phyloP scores from a whole-genome alignment of 1,284 basidiomycete genomes.

The Austroboletus rostrupii region DNA sequence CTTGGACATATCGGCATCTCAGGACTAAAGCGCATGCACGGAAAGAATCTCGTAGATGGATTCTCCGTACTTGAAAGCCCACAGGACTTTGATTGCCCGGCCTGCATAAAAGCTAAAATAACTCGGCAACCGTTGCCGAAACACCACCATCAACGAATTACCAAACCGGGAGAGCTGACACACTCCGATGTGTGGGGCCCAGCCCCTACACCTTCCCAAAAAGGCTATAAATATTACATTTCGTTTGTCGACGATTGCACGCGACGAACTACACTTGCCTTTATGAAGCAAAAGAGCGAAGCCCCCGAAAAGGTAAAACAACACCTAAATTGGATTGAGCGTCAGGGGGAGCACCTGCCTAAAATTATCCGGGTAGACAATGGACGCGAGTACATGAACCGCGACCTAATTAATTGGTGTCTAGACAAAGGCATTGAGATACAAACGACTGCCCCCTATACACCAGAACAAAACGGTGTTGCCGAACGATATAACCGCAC shows the following conservation, averaged over 20 bases:
- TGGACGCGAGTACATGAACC: slow-evolving; percentile 8
- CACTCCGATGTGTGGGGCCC: slow-evolving; percentile 4
- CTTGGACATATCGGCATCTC: slow-evolving; percentile 2
- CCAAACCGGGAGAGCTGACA: background rate
- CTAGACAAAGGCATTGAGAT: background rate
- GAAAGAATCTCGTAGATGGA: background rate
- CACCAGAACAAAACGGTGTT: slow-evolving; percentile 8
- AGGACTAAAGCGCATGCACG: background rate
- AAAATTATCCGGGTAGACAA: slow-evolving; percentile 6
- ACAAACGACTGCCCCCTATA: slow-evolving; percentile 2
- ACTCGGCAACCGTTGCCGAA: background rate
- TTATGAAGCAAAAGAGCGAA: background rate
- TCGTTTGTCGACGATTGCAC: slow-evolving; percentile 2
- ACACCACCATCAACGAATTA: background rate
- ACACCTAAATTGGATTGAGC: background rate
- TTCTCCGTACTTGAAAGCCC: background rate
- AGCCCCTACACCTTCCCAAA: background rate
- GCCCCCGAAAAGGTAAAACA: background rate
- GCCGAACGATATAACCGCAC: slow-evolving; percentile 6
- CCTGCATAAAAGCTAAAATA: background rate
- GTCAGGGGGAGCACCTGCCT: background rate
- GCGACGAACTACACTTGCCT: background rate
- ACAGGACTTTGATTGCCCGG: background rate
- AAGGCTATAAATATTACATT: slow-evolving; percentile 1
- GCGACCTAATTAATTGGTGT: background rate